Evolutionary conservation across 768 basidiomycete genomes (phyloP), one percentile per base, ranked within the genome.

Genomic region (Boletus coccyginus): DNA sequence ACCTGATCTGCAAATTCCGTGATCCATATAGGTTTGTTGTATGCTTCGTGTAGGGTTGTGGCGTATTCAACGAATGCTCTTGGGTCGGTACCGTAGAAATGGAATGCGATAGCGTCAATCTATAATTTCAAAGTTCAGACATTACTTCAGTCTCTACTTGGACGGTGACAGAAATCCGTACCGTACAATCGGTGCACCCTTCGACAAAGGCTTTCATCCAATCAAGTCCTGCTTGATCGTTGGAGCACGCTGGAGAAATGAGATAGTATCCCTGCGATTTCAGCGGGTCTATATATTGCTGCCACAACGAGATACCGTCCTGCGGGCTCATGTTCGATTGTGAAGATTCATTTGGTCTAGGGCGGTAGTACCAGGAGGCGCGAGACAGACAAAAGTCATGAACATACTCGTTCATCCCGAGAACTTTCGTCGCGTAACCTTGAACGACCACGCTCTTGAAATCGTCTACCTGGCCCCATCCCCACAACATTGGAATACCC

Each of bases 381-480:
- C 9, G 36, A 24, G 24, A 52, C 53, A 35, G 60, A n/a, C n/a
- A 46, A 44, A 40, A 41, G 16, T 21, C 42, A 10, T n/a, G 2
- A 47, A 62, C 83, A 19, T 63, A 92, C 92, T 93, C 93, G 67
- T 95, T 96, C 72, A 83, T 77, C 48, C 85, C 88, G n/a, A 92
- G 63, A 46, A 82, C 81, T 53, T 72, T 70, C 21, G 74, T 71
- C 38, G 86, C 81, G 63, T 87, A 84, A 39, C 82, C 83, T 16
- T 68, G 59, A 46, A 77, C 71, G 32, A 86, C 80, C 42, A 73
- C 55, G 3, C 66, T 66, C 54, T 75, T 61, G 68, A 88, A 88
- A 16, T 80, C 75, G 8, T 51, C 58, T 27, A 77, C 66, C 52
- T 88, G 77, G 31, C 79, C 75, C 8, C 67, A 61, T 57, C 88